Conservation (phyloP, 2,329 filamentous ascomycete genomes). For the Xylaria sp. region DNA sequence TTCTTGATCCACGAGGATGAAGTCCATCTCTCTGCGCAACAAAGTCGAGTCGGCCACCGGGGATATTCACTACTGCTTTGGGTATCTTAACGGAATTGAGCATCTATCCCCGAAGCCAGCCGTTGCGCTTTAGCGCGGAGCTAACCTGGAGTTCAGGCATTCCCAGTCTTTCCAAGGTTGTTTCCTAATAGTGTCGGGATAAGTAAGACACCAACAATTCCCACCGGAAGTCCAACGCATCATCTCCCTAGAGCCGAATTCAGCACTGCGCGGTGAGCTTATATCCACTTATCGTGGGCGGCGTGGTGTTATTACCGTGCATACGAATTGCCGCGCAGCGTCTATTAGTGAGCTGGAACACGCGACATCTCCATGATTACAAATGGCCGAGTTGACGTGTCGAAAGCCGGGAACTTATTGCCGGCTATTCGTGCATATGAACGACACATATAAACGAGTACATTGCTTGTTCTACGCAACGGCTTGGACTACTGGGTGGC, state of each 20-base stretch:
- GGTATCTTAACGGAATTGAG: constrained; percentile 18
- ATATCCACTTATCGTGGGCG: constrained; percentile 7
- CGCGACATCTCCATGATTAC: neutral
- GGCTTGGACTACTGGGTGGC: too few species aligned
- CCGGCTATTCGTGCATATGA: neutral
- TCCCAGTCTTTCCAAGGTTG: neutral
- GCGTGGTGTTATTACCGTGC: neutral
- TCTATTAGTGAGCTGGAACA: neutral
- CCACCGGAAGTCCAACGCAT: neutral
- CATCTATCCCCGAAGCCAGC: constrained; percentile 8
- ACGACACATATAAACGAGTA: neutral
- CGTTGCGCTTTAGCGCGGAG: constrained; percentile 12
- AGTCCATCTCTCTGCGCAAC: neutral
- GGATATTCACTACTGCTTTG: constrained; percentile 33
- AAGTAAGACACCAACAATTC: neutral
- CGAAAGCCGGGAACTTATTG: neutral
- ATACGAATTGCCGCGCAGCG: neutral
- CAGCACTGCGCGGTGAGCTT: neutral
- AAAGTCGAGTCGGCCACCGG: constrained; percentile 7
- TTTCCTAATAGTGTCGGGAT: neutral
- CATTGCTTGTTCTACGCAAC: neutral
- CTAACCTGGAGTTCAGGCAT: neutral
- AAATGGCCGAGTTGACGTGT: constrained; percentile 11
- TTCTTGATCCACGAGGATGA: neutral
- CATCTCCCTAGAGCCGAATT: neutral